A percentile compares a stretch with the other conserved stretches of the same genome.
phyloP scores from a whole-genome alignment of 2,329 filamentous ascomycete species.

The Mycosphaerelloides madeirae region DNA sequence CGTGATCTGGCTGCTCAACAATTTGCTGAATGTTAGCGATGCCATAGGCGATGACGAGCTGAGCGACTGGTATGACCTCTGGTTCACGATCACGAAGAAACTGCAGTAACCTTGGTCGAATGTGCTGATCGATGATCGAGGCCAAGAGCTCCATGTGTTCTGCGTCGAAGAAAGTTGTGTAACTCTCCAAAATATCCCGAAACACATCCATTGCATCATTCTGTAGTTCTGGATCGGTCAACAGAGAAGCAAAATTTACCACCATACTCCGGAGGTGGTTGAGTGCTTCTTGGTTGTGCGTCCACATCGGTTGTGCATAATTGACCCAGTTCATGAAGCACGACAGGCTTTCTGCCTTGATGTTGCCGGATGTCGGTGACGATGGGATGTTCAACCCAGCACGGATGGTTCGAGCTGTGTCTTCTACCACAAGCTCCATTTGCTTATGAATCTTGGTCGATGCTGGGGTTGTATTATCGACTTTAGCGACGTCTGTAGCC shows the following conservation, averaged over 20 bases:
- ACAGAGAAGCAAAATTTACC: slow-evolving; percentile 55
- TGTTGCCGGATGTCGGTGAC: slow-evolving; percentile 1
- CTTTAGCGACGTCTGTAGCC: slow-evolving; percentile 63
- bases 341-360: slow-evolving; percentile 28
- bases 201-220: slow-evolving; percentile 60
- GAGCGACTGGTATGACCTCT: slow-evolving; percentile 54
- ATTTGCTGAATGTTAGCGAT: slow-evolving; percentile 60
- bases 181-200: slow-evolving; percentile 60
- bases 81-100: slow-evolving; percentile 56
- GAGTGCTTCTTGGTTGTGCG: slow-evolving; percentile 52
- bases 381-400: slow-evolving; percentile 11
- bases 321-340: slow-evolving; percentile 59
- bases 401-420: slow-evolving; percentile 46
- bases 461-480: slow-evolving; percentile 43
- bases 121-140: slow-evolving; percentile 54
- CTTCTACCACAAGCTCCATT: slow-evolving; percentile 49
- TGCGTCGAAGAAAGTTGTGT: slow-evolving; percentile 57
- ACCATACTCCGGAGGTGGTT: slow-evolving; percentile 57
- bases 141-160: slow-evolving; percentile 56
- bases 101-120: slow-evolving; percentile 46
- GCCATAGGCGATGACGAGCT: slow-evolving; percentile 64
- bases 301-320: slow-evolving; percentile 63
- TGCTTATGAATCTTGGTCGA: slow-evolving; percentile 32
- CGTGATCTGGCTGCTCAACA: slow-evolving; percentile 50
- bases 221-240: slow-evolving; percentile 56